Conservation (phyloP, 2,329 filamentous ascomycete species). For the Alternaria sp. region DNA sequence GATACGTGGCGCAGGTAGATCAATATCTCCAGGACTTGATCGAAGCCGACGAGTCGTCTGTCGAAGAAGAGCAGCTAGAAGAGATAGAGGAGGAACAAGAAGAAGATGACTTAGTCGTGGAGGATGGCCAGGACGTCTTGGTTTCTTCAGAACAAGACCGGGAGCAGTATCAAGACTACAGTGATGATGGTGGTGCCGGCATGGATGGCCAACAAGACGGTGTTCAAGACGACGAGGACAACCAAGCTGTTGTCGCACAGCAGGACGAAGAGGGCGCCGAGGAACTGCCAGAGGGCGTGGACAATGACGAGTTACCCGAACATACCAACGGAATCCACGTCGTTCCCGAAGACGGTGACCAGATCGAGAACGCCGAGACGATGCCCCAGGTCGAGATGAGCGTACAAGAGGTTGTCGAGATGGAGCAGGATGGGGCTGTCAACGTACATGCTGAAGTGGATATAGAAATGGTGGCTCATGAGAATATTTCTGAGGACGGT, state of each 20-base stretch:
- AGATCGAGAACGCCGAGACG: background rate
- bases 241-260: background rate
- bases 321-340: background rate
- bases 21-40: conserved; percentile 9
- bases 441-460: background rate
- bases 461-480: background rate
- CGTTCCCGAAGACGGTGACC: background rate
- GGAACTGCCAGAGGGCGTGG: background rate
- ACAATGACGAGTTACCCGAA: background rate
- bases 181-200: background rate
- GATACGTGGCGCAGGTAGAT: conserved; percentile 17
- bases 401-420: background rate
- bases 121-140: background rate
- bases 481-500: background rate
- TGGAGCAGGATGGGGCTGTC: background rate
- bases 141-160: conserved; percentile 6
- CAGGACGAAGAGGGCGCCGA: background rate
- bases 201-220: background rate
- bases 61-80: background rate
- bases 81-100: background rate
- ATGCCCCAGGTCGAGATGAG: background rate
- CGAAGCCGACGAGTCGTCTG: background rate
- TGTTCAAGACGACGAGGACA: background rate
- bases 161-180: conserved; percentile 2
- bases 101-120: background rate